A percentile compares a stretch with the other conserved stretches of the same genome.
These are phyloP conservation scores for Olyra latifolia DNA, from an alignment of 176 grass and related monocot genomes.

Conservation along the genomic window DNA sequence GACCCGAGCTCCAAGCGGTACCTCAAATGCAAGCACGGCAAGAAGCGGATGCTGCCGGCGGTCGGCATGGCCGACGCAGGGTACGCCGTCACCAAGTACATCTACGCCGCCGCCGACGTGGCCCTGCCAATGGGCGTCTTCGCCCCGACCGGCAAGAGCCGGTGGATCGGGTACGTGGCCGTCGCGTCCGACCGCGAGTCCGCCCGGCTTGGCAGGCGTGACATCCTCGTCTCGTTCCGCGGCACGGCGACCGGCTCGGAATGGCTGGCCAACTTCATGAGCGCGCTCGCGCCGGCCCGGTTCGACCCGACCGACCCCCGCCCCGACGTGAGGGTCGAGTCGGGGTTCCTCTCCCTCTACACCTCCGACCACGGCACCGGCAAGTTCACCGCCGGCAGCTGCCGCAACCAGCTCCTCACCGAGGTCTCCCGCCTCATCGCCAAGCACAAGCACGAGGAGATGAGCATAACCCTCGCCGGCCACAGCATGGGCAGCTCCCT, in stretches of 20 bases:
- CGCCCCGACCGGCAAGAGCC: conserved; percentile 16
- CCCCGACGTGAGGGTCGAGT: conserved; percentile 57
- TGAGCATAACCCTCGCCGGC: conserved; percentile 69
- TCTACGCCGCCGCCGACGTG: conserved; percentile 58
- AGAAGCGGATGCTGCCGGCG: conserved; percentile 46
- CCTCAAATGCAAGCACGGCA: conserved; percentile 79
- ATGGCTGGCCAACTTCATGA: conserved; percentile 74
- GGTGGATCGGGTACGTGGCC: conserved; percentile 84
- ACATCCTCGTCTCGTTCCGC: conserved; percentile 72
- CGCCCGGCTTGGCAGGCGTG: conserved; percentile 44
- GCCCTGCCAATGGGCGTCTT: conserved; percentile 30
- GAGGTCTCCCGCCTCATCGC: conserved; percentile 41
- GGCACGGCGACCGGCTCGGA: conserved; percentile 61
- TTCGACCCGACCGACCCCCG: conserved; percentile 62
- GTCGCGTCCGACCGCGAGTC: conserved; percentile 39
- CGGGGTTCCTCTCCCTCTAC: conserved; percentile 72
- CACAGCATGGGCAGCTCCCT: conserved; percentile 94
- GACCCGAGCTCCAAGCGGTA: conserved; percentile 53
- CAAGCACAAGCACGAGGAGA: conserved; percentile 42
- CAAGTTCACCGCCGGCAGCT: conserved; percentile 59
- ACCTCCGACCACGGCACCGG: conserved; percentile 55
- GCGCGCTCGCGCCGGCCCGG: conserved; percentile 57
- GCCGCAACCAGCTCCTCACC: conserved; percentile 67
- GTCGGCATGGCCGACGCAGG: conserved; percentile 50
- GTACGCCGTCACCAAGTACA: conserved; percentile 71